Conservation (phyloP, 768 basidiomycete genomes). For the Collybiopsis luxurians region DNA sequence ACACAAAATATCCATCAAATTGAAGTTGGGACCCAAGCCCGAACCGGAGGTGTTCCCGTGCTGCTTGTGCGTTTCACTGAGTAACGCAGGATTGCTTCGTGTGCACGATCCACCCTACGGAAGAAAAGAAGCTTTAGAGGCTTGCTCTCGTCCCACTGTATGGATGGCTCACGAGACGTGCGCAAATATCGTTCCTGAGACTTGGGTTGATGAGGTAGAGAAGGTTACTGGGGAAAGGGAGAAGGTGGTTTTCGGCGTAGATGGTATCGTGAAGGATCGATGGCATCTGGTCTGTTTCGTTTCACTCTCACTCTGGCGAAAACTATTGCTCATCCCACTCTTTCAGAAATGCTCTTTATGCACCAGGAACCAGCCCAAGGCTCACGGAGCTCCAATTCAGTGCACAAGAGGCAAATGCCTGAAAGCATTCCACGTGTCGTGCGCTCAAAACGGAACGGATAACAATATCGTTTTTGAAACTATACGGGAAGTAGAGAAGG, state of each 20-base stretch:
- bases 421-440: conserved; percentile 91
- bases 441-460: conserved; percentile 62
- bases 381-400: conserved; percentile 82
- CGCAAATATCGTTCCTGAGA: conserved; percentile 83
- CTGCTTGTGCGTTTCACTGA: conserved; percentile 61
- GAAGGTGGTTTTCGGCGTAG: conserved; percentile 76
- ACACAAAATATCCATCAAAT: conserved; percentile 52
- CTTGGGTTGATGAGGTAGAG: conserved; percentile 80
- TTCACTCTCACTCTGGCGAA: background rate
- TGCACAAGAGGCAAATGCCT: conserved; percentile 94
- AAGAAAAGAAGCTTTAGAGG: conserved; percentile 51
- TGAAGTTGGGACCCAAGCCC: conserved; percentile 64
- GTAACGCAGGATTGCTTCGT: conserved; percentile 51
- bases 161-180: conserved; percentile 85
- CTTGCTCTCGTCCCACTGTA: conserved; percentile 39
- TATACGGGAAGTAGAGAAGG: conserved; percentile 74
- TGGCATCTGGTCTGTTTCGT: conserved; percentile 78
- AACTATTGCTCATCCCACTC: background rate
- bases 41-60: conserved; percentile 61
- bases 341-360: conserved; percentile 88
- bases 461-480: conserved; percentile 58
- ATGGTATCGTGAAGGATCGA: conserved; percentile 84
- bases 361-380: conserved; percentile 59
- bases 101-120: conserved; percentile 67
- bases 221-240: conserved; percentile 38